phyloP scores from a whole-genome alignment of 192 early-diverging fungal species.

The Entophlyctis luteolus region DNA sequence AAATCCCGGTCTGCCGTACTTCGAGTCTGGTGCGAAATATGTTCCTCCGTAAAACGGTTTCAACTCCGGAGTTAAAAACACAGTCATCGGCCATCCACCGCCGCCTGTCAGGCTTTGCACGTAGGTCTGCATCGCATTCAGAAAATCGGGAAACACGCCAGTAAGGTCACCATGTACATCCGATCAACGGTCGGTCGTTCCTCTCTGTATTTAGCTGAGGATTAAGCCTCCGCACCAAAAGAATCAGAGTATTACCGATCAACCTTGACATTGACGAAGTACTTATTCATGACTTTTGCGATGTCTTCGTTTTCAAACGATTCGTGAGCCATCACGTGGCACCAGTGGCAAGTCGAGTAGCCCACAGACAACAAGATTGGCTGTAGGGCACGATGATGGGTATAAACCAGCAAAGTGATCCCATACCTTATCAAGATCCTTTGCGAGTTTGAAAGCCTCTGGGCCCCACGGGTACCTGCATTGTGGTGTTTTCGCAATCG shows the following conservation, averaged over 20 bases:
- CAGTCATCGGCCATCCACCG: slow-evolving; percentile 69
- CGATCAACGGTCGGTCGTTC: slow-evolving; percentile 62
- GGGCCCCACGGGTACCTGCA: slow-evolving; percentile 64
- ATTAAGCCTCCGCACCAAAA: too few relatives aligned
- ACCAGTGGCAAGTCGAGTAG: slow-evolving; percentile 62
- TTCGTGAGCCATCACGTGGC: slow-evolving; percentile 67
- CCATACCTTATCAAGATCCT: slow-evolving; percentile 53
- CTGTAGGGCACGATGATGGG: too few relatives aligned
- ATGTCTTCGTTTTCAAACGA: slow-evolving; percentile 55
- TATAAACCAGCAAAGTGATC: too few relatives aligned
- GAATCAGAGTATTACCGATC: too few relatives aligned
- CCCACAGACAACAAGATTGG: slow-evolving; percentile 63
- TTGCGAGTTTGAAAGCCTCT: slow-evolving; percentile 56
- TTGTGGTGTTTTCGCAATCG: too few relatives aligned
- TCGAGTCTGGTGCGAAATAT: slow-evolving; percentile 33
- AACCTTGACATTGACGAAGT: slow-evolving; percentile 61
- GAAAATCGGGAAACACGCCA: background rate
- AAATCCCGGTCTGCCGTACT: background rate
- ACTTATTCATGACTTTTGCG: slow-evolving; percentile 56
- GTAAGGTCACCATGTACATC: slow-evolving; percentile 33
- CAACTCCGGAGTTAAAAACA: slow-evolving; percentile 55
- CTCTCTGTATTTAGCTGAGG: too few relatives aligned
- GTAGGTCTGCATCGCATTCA: slow-evolving; percentile 37
- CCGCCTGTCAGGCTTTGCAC: slow-evolving; percentile 56
- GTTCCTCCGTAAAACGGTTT: slow-evolving; percentile 41